Conservation (phyloP, 2,329 filamentous ascomycete genomes). For the Scleromitrula shiraiana region DNA sequence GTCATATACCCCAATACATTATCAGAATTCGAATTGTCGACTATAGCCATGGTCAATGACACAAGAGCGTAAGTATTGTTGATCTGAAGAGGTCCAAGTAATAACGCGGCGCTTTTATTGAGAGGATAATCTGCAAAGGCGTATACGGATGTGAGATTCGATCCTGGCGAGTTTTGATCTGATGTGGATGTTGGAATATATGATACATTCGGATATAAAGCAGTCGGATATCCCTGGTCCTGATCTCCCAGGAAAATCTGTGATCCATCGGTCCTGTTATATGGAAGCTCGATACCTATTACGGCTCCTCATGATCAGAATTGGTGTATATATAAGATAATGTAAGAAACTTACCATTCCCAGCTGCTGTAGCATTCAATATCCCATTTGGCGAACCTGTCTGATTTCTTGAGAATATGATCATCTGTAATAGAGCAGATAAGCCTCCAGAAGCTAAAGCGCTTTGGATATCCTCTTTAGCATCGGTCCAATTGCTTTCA, state of each 20-base stretch:
- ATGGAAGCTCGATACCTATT: conserved; percentile 52
- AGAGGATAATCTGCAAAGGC: conserved; percentile 32
- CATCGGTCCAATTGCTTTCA: conserved; percentile 50
- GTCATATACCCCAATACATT: conserved; percentile 80
- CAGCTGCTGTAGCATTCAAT: conserved; percentile 53
- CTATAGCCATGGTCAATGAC: conserved; percentile 73
- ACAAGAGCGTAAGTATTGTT: conserved; percentile 68
- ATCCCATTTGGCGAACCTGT: conserved; percentile 50
- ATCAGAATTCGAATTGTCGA: conserved; percentile 51
- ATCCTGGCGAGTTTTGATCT: conserved; percentile 13
- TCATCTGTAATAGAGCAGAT: conserved; percentile 56
- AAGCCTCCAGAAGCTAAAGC: conserved; percentile 53
- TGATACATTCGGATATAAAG: conserved; percentile 72
- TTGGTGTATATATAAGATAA: background rate
- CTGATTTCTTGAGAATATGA: conserved; percentile 62
- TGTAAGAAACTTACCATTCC: conserved; percentile 13
- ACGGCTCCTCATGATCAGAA: conserved; percentile 5
- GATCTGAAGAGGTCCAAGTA: conserved; percentile 67
- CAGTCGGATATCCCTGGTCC: conserved; percentile 59
- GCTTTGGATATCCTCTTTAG: conserved; percentile 58
- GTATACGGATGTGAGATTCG: conserved; percentile 4
- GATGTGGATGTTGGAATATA: conserved; percentile 35
- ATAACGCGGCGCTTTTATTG: conserved; percentile 46
- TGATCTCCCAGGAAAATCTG: conserved; percentile 47
- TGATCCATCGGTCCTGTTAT: conserved; percentile 47